Evolutionary conservation across 345 rosid genomes (phyloP).

Genomic region (Boechera stricta): DNA sequence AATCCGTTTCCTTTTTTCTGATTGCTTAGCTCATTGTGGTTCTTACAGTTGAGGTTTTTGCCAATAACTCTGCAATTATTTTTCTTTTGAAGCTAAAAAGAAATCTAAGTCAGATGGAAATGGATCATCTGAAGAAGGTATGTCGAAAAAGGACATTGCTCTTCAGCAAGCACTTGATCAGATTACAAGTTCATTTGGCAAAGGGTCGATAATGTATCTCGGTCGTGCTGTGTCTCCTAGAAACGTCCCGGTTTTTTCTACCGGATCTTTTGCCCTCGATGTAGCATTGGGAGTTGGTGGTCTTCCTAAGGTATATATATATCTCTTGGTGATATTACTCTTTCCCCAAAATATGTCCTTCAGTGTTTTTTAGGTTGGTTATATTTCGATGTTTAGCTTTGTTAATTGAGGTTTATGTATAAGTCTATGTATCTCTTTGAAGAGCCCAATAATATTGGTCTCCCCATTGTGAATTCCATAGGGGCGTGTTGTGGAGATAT

Average conservation of each 20-base stretch:
- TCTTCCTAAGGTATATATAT: conserved; percentile 84
- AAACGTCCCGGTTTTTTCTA: conserved; percentile 82
- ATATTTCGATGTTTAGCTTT: not conserved
- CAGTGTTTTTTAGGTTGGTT: conserved; percentile 13
- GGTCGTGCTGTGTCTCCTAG: conserved; percentile 70
- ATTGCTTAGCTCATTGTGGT: conserved; percentile 18
- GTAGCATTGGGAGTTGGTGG: conserved; percentile 92
- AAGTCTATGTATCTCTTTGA: conserved; percentile 22
- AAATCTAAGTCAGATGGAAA: conserved; percentile 77
- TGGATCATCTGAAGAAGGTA: conserved; percentile 68
- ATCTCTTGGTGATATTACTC: not conserved
- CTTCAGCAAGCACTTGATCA: conserved; percentile 89
- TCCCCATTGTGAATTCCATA: conserved; percentile 31
- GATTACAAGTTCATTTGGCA: conserved; percentile 79
- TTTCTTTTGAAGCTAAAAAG: conserved; percentile 59
- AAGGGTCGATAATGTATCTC: conserved; percentile 95
- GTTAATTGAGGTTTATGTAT: not conserved
- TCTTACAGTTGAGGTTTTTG: conserved; percentile 9
- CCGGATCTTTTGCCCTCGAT: conserved; percentile 89
- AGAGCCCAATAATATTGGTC: conserved; percentile 10
- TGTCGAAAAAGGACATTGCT: conserved; percentile 88
- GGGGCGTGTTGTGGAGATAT: conserved; percentile 99
- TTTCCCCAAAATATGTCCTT: not conserved
- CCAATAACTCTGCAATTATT: conserved; percentile 19
- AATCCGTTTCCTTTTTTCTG: not conserved